These are phyloP conservation scores for Carex littledalei DNA, from an alignment of 176 grass and related monocot species.

Conservation along the genomic window DNA sequence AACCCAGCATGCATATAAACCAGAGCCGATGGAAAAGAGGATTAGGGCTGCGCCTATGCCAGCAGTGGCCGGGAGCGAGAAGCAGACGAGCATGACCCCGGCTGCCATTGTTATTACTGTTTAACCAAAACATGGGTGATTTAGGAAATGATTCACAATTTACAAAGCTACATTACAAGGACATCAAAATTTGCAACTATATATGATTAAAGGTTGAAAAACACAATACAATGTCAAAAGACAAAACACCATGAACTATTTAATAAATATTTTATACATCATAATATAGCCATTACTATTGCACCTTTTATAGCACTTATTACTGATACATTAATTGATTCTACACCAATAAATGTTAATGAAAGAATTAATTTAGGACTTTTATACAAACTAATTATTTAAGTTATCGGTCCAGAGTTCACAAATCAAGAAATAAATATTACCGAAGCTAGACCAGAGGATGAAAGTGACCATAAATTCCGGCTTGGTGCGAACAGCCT, in stretches of 20 bases:
- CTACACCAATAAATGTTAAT: neutral
- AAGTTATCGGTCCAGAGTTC: neutral
- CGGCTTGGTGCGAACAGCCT: conserved; percentile 67
- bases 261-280: neutral
- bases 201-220: neutral
- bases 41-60: conserved; percentile 66
- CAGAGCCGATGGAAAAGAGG: conserved; percentile 73
- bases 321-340: neutral
- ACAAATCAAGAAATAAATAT: neutral
- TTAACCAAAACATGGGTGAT: neutral
- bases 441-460: conserved; percentile 70
- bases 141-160: neutral
- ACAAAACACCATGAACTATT: conserved; percentile 8
- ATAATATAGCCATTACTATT: neutral
- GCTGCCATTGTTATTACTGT: conserved; percentile 46
- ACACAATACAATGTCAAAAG: neutral
- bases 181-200: neutral
- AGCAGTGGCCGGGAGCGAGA: conserved; percentile 67
- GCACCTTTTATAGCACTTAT: neutral
- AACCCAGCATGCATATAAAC: conserved; percentile 92
- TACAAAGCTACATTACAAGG: neutral
- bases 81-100: conserved; percentile 69
- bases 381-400: neutral
- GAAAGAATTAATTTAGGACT: neutral
- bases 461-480: conserved; percentile 61